Evolutionary conservation across 2,329 filamentous ascomycete species (phyloP).

Genomic region (Exophiala spinifera): DNA sequence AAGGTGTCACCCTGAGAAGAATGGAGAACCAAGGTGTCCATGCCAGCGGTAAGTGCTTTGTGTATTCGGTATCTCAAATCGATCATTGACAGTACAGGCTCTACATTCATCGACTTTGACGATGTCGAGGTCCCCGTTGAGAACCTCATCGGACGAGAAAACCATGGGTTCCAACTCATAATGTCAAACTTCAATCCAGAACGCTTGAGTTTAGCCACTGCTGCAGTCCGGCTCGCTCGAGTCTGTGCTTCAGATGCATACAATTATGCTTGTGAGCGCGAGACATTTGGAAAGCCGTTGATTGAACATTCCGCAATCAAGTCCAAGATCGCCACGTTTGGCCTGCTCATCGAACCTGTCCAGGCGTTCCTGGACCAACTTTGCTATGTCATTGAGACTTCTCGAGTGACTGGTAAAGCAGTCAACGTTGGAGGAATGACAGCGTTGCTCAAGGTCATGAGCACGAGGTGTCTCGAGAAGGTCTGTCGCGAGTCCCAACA

Average conservation of each 20-base stretch:
- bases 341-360: constrained; percentile 65
- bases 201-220: constrained; percentile 64
- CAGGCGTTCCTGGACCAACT: constrained; percentile 61
- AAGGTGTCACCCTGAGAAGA: constrained; percentile 66
- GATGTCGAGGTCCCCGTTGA: constrained; percentile 70
- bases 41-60: constrained; percentile 52
- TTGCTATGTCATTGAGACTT: constrained; percentile 50
- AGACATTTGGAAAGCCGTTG: constrained; percentile 66
- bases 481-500: constrained; percentile 56
- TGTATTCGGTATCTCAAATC: neutral
- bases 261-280: constrained; percentile 63
- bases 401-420: constrained; percentile 45
- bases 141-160: constrained; percentile 68
- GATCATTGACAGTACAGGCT: constrained; percentile 50
- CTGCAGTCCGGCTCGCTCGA: constrained; percentile 59
- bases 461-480: constrained; percentile 52
- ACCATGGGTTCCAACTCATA: constrained; percentile 68
- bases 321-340: constrained; percentile 67
- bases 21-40: constrained; percentile 68
- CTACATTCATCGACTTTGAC: constrained; percentile 72
- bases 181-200: constrained; percentile 83
- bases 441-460: constrained; percentile 66
- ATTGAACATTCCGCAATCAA: constrained; percentile 73
- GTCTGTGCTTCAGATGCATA: constrained; percentile 61
- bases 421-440: constrained; percentile 66